phyloP scores from a whole-genome alignment of 2,329 filamentous ascomycete species.

The Penicillium italicum region DNA sequence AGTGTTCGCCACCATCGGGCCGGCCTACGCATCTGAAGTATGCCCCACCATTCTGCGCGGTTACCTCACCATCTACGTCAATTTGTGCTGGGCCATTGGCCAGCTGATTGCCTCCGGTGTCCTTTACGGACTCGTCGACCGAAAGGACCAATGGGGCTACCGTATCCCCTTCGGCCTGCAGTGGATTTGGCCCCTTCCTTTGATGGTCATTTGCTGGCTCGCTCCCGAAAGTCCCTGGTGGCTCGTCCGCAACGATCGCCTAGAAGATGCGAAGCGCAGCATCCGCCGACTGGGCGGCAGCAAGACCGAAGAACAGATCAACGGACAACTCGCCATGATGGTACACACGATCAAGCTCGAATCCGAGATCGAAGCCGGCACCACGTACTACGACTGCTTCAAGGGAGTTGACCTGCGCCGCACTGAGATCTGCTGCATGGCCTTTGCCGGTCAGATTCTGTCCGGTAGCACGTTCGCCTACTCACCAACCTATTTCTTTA shows the following conservation, averaged over 20 bases:
- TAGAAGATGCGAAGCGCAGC: slow-evolving; percentile 22
- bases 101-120: slow-evolving; percentile 28
- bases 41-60: slow-evolving; percentile 28
- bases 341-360: slow-evolving; percentile 38
- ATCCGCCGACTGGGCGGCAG: slow-evolving; percentile 18
- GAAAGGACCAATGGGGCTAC: slow-evolving; percentile 36
- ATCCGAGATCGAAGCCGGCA: slow-evolving; percentile 27
- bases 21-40: slow-evolving; percentile 29
- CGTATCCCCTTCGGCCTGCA: slow-evolving; percentile 36
- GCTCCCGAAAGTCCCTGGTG: slow-evolving; percentile 31
- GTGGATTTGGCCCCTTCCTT: slow-evolving; percentile 27
- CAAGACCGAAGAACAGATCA: slow-evolving; percentile 26
- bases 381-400: slow-evolving; percentile 33
- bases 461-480: slow-evolving; percentile 36
- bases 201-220: slow-evolving; percentile 22
- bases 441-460: slow-evolving; percentile 38
- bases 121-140: slow-evolving; percentile 32
- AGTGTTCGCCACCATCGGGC: slow-evolving; percentile 30
- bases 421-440: slow-evolving; percentile 41
- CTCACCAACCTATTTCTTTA: slow-evolving; percentile 40
- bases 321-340: slow-evolving; percentile 34
- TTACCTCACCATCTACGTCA: slow-evolving; percentile 38
- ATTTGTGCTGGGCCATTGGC: slow-evolving; percentile 40
- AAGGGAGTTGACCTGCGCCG: slow-evolving; percentile 35
- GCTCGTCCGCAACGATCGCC: slow-evolving; percentile 21